phyloP scores from a whole-genome alignment of 805 yeast genomes.

The Zygosaccharomyces gambellarensis region DNA sequence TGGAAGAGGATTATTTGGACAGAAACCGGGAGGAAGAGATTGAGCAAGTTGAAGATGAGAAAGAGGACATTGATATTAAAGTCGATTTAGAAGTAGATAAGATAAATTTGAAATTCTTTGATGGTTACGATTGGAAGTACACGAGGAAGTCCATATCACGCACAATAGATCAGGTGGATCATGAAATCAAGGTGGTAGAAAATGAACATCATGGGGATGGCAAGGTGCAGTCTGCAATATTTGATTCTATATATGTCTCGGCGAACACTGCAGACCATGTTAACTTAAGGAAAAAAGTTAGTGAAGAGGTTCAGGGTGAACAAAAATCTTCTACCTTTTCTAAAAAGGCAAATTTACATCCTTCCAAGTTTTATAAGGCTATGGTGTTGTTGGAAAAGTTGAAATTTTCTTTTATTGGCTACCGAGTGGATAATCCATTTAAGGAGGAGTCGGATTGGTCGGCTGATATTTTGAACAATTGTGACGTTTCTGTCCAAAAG shows the following conservation, averaged over 20 bases:
- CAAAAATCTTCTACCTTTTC: constrained; percentile 20
- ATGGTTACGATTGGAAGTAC: constrained; percentile 89
- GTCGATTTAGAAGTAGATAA: constrained; percentile 36
- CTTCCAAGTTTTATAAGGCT: constrained; percentile 61
- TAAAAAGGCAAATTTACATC: constrained; percentile 51
- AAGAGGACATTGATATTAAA: neutral
- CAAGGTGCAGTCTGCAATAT: constrained; percentile 21
- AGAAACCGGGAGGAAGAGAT: constrained; percentile 4
- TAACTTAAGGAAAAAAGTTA: constrained; percentile 48
- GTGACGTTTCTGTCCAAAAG: constrained; percentile 47
- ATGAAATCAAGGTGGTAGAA: constrained; percentile 25
- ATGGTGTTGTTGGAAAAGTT: constrained; percentile 52
- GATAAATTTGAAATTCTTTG: constrained; percentile 52
- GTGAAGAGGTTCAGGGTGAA: constrained; percentile 43
- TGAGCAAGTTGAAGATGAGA: neutral
- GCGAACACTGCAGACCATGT: constrained; percentile 46
- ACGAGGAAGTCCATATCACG: constrained; percentile 63
- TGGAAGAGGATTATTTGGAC: constrained; percentile 20
- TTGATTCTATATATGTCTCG: constrained; percentile 75
- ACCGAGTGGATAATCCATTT: constrained; percentile 45
- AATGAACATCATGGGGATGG: constrained; percentile 8
- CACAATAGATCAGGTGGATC: constrained; percentile 62
- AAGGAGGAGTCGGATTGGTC: constrained; percentile 28
- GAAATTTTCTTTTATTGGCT: constrained; percentile 42
- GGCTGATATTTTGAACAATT: constrained; percentile 45